Evolutionary conservation across 1,284 basidiomycete species (phyloP).

Genomic region (Thelephora terrestris): DNA sequence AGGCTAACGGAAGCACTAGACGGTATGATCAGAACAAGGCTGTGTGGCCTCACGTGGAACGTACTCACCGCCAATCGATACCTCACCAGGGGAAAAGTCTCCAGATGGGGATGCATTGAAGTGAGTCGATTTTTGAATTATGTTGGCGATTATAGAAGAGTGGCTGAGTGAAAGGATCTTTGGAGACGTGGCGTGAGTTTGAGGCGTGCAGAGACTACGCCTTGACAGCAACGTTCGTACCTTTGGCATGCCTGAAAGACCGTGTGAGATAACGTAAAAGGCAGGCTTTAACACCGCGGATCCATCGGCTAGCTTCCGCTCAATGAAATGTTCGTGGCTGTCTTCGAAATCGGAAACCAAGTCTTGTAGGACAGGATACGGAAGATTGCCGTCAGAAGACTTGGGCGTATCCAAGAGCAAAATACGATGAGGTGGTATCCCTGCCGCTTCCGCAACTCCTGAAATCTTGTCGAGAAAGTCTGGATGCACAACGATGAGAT

Average conservation of each 20-base stretch:
- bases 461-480: constrained; percentile 39
- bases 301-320: constrained; percentile 42
- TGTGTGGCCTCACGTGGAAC: background rate
- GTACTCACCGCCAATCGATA: background rate
- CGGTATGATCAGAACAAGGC: background rate
- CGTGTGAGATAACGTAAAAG: constrained; percentile 70
- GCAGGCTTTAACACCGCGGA: constrained; percentile 64
- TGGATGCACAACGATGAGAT: constrained; percentile 51
- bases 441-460: constrained; percentile 38
- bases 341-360: constrained; percentile 12
- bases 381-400: background rate
- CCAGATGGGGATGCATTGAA: background rate
- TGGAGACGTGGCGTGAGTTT: background rate
- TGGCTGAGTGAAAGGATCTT: background rate
- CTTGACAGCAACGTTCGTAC: constrained; percentile 48
- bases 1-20: background rate
- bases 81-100: background rate
- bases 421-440: constrained; percentile 44
- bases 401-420: constrained; percentile 35
- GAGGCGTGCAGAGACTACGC: background rate
- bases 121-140: background rate
- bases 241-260: constrained; percentile 79
- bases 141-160: background rate
- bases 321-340: constrained; percentile 29
- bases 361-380: background rate